Base-by-base conservation (phyloP, 2,329 filamentous ascomycete genomes). In the Colletotrichum melonis region DNA sequence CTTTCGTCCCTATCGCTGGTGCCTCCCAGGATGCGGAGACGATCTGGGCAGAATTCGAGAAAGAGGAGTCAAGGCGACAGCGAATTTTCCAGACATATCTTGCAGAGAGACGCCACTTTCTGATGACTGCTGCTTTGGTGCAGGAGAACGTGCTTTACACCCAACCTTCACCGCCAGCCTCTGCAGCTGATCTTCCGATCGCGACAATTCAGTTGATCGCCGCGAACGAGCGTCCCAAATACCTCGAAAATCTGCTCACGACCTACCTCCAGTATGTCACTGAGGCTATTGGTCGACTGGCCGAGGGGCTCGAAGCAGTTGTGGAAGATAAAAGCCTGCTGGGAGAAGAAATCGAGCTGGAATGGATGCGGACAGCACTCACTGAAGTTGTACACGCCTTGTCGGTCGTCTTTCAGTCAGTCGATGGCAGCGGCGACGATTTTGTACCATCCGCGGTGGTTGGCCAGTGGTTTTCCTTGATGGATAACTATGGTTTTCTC, bases 11-110 rank as follows among this genome's bases (percentile, higher is more conserved):
- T 26, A 83, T 89, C 68, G 77, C 92, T 32, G 87, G 85, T 57
- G 82, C 86, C 4, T 85, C 84, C 19, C 77, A 83, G 63, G 89
- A 91, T 76, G 87, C 89, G 12, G 87, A 90, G 60, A 84, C 88
- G 63, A 86, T 90, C 55, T 87, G 86, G 80, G 78, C 85, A 69
- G 84, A 89, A 6, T 95, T 95, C 77, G 88, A 92, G 73, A 90
- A 89, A 42, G 84, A 90, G 58, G 87, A 90, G 54, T 88, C 86
- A 67, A 90, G 92, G 77, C 91, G 90, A 71, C 84, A 89, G 71
- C 91, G 94, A n/a, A 86, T 97, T 58, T 88, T 95, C 75, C 85
- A 90, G 46, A 88, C 91, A 4, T 95, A 95, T 78, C 86, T 97
- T 38, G 89, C 90, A 4, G 94, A 97, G 79, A 88, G 92, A 76